phyloP scores from a whole-genome alignment of 305 asterid species.

The Fraxinus platypoda region DNA sequence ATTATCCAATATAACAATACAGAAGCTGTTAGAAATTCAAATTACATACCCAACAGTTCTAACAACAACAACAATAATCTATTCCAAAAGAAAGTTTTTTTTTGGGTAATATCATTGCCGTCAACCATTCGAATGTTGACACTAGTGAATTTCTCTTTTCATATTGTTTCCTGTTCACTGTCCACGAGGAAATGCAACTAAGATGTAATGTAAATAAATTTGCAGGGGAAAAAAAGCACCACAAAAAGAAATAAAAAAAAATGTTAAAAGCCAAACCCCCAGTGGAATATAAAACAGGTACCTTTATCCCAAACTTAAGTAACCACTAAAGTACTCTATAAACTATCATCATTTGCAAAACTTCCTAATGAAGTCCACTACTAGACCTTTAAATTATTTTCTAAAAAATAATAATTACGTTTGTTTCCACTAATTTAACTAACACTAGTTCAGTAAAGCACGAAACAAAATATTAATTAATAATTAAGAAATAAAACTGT shows the following conservation, averaged over 20 bases:
- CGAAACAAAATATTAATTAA: background rate
- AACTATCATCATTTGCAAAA: slow-evolving; percentile 20
- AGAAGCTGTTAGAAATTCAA: background rate
- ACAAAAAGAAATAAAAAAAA: background rate
- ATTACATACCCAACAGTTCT: background rate
- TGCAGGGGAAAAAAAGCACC: background rate
- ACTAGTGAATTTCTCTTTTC: background rate
- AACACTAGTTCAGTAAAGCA: background rate
- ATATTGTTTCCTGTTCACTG: background rate
- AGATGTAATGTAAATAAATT: background rate
- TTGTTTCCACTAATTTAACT: background rate
- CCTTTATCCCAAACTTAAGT: slow-evolving; percentile 31
- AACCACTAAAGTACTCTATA: slow-evolving; percentile 28
- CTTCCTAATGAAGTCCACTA: slow-evolving; percentile 16
- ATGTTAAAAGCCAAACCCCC: slow-evolving; percentile 24
- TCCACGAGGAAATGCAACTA: background rate
- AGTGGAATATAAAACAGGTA: slow-evolving; percentile 21
- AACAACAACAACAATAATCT: background rate
- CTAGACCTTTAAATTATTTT: background rate
- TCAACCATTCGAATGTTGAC: background rate
- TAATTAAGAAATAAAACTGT: background rate
- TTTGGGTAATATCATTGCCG: no score
- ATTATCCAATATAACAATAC: background rate
- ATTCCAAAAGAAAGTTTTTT: background rate
- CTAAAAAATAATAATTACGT: background rate